Conservation (phyloP, 2,329 filamentous ascomycete genomes). For the Aciculosporium take region DNA sequence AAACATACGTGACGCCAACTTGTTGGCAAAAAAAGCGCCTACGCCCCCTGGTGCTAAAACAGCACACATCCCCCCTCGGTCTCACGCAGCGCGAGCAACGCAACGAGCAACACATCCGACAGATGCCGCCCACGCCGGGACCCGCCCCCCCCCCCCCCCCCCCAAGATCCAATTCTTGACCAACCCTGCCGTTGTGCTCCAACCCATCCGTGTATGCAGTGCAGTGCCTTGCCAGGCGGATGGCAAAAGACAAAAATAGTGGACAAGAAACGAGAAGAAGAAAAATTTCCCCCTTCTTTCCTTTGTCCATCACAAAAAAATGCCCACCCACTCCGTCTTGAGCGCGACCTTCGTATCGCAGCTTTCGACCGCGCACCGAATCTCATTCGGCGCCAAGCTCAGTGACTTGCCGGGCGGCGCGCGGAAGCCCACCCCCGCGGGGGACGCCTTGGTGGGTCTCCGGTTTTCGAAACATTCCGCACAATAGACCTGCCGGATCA, state of each 20-base stretch:
- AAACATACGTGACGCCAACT: too few species aligned
- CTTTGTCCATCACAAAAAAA: slow-evolving; percentile 31
- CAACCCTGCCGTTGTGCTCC: not conserved
- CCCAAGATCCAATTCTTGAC: not conserved
- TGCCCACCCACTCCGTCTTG: slow-evolving; percentile 47
- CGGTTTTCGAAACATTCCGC: slow-evolving; percentile 46
- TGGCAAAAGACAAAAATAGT: not conserved
- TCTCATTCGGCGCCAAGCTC: slow-evolving; percentile 15
- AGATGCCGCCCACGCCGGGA: too few species aligned
- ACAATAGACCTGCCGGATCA: slow-evolving; percentile 43
- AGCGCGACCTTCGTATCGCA: slow-evolving; percentile 38
- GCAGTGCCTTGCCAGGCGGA: not conserved
- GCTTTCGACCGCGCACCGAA: slow-evolving; percentile 41
- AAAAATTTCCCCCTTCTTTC: not conserved
- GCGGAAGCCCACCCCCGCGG: slow-evolving; percentile 25
- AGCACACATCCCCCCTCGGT: too few species aligned
- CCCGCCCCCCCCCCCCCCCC: too few species aligned
- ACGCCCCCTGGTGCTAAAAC: too few species aligned
- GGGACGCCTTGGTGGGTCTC: slow-evolving; percentile 22
- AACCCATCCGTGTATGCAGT: not conserved
- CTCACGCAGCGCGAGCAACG: too few species aligned
- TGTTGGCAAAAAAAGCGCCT: too few species aligned
- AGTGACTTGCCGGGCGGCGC: slow-evolving; percentile 15
- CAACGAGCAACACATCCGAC: too few species aligned
- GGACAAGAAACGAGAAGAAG: not conserved